Base-by-base conservation (phyloP, 192 early-diverging fungal genomes). In the Podila horticola region DNA sequence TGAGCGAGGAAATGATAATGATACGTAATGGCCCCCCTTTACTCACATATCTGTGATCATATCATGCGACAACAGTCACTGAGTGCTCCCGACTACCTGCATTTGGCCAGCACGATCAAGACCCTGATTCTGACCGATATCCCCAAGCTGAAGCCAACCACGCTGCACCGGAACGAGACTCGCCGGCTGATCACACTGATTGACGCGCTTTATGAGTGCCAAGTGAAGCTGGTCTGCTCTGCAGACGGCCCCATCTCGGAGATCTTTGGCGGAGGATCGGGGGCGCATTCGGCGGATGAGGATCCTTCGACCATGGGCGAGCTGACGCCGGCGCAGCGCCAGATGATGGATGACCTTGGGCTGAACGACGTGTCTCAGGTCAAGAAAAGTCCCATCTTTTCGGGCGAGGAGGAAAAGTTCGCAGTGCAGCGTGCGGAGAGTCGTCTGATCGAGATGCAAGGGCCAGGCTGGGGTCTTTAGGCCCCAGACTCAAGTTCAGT, bases 401-500 rank as follows among this genome's bases (percentile, higher is more conserved):
- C 91, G 28, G 95, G 95, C 24, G 91, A 95, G 52, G 97, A 99
- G 79, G 97, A 99, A 75, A 90, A 92, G 13, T 99, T 99, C 92
- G 97, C 97, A 17, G 97, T 99, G 67, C 93, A 95, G 84, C 86
- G 97, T 59, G 96, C 97, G 7, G 81, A 98, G 34, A 97, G 95
- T 58, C 90, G 97, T 26, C 75, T 99, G 45, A 90, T 94, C 38
- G 95, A 99, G 85, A 99, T 99, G 97, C 95, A 92, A 60, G 92
- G 92, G 28, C 84, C 85, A 49, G 85, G 90, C 51, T 95, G 94
- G 94, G 88, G 75, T 11, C 64, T 79, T 1, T 79, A 68, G 19
- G 64, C 20, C 10, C 4, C 30, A 19, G 38, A 62, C 15, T 49
- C 15, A 52, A n/a, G 19, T 22, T 19, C 20, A 6, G n/a, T 15